Evolutionary conservation across 1,284 basidiomycete species (phyloP).

Genomic region (Leccinum cinnamomeum): DNA sequence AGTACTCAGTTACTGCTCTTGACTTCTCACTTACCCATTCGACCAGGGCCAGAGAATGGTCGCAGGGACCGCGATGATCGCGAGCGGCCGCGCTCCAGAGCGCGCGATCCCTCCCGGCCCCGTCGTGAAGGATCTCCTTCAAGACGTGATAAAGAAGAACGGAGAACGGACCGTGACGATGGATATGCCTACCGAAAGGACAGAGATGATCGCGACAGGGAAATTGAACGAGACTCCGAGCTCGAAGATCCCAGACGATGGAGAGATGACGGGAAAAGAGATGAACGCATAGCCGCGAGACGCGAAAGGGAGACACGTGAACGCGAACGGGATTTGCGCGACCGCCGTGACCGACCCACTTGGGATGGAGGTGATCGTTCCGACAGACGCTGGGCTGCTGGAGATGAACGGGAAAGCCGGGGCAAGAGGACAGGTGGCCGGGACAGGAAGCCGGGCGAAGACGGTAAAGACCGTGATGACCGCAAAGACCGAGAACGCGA

Average conservation of each 20-base stretch:
- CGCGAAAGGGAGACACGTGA: constrained; percentile 43
- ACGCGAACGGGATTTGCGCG: constrained; percentile 20
- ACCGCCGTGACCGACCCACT: constrained; percentile 50
- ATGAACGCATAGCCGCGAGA: constrained; percentile 64
- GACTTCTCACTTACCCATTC: constrained; percentile 12
- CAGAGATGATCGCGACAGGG: constrained; percentile 39
- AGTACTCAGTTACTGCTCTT: constrained; percentile 30
- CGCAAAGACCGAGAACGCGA: constrained; percentile 62
- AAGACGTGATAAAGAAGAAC: constrained; percentile 46
- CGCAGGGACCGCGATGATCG: constrained; percentile 61
- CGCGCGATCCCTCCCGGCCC: constrained; percentile 57
- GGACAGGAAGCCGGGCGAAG: constrained; percentile 58
- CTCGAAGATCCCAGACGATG: constrained; percentile 65
- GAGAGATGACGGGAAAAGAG: constrained; percentile 78
- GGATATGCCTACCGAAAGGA: constrained; percentile 30
- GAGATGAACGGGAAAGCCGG: constrained; percentile 65
- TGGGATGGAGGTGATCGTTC: constrained; percentile 40
- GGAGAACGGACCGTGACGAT: constrained; percentile 37
- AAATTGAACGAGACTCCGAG: constrained; percentile 46
- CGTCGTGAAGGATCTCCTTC: constrained; percentile 56
- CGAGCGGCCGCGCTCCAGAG: constrained; percentile 58
- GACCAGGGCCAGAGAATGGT: constrained; percentile 47
- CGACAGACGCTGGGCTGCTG: constrained; percentile 55
- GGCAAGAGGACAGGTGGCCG: constrained; percentile 57
- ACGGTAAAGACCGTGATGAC: constrained; percentile 55